Evolutionary conservation across 192 early-diverging fungal species (phyloP), one percentile per base, ranked within the genome.

Genomic region (Entomortierella parvispora): DNA sequence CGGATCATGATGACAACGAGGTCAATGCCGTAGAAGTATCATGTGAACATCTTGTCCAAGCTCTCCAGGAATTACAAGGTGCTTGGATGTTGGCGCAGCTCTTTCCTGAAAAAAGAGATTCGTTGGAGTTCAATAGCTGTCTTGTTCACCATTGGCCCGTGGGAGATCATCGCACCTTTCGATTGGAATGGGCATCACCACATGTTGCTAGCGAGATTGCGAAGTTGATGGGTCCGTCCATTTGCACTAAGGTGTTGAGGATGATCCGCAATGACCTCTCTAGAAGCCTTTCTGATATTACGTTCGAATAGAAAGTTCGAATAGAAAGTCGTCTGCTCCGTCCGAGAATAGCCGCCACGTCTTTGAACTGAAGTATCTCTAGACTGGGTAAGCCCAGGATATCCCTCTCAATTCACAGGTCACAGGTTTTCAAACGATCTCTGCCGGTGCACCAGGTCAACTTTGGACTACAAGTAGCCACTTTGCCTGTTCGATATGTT

Each of bases 111-210:
- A 44, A 25, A 22, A 45, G 28, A 28, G 31, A 26, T 11, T 49
- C 29, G 20, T 29, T 62, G 31, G 28, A 62, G 14, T 55, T 71
- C 53, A 62, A 59, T 25, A 62, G 51, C 45, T 59, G 26, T 42
- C 50, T 62, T 45, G 22, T 71, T 32, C 59, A 71, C 53, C 68
- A 22, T 23, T 71, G 60, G 59, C 60, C 59, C 14, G 20, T 23
- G 22, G 28, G 52, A 45, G 59, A 54, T 55, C 59, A 69, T 53
- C 14, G 20, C 10, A 31, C 12, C 0, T 54, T 43, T 37, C 59
- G 20, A 2, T 20, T 62, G 47, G 32, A 40, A 52, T 71, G 58
- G 68, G 59, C 68, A 22, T 63, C 61, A 37, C n/a, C 14, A 23
- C 47, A 33, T 63, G 50, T 63, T 63, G 29, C 33, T 63, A 25